Conservation (phyloP, 306 rosid genomes). For the Sicyos edulis region DNA sequence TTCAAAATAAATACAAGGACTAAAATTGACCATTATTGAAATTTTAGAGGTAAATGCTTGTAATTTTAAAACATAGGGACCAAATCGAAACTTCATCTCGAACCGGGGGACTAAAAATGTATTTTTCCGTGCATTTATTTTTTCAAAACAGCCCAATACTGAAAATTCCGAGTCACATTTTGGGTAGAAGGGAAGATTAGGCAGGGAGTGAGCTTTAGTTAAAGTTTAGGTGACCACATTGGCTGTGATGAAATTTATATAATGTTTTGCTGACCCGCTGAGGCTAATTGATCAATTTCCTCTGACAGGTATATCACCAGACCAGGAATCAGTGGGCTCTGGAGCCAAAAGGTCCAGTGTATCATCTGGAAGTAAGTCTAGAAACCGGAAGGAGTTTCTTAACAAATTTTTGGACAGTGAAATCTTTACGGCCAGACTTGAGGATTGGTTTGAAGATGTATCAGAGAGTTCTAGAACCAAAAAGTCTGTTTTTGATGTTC, state of each 20-base stretch:
- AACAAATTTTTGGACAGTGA: constrained; percentile 64
- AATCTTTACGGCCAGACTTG: constrained; percentile 49
- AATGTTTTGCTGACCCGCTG: background rate
- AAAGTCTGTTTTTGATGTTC: constrained; percentile 64
- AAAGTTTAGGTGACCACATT: background rate
- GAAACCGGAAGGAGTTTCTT: constrained; percentile 71
- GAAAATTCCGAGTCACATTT: background rate
- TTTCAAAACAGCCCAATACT: background rate
- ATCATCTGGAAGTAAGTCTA: constrained; percentile 72
- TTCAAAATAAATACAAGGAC: no score
- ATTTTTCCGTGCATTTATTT: no score
- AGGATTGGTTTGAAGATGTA: constrained; percentile 67
- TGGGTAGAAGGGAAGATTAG: background rate
- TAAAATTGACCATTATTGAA: no score
- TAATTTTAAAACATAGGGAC: no score
- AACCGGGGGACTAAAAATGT: no score
- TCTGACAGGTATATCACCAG: constrained; percentile 73
- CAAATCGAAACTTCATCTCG: no score
- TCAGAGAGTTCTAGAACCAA: constrained; percentile 36
- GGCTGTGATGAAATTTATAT: background rate
- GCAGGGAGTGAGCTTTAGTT: background rate
- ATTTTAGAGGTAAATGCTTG: no score
- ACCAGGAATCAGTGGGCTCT: constrained; percentile 86
- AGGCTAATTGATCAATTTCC: constrained; percentile 22
- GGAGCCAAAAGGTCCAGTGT: constrained; percentile 79